Conservation (phyloP, 75 land plant genomes). For the Cupressus sempervirens region DNA sequence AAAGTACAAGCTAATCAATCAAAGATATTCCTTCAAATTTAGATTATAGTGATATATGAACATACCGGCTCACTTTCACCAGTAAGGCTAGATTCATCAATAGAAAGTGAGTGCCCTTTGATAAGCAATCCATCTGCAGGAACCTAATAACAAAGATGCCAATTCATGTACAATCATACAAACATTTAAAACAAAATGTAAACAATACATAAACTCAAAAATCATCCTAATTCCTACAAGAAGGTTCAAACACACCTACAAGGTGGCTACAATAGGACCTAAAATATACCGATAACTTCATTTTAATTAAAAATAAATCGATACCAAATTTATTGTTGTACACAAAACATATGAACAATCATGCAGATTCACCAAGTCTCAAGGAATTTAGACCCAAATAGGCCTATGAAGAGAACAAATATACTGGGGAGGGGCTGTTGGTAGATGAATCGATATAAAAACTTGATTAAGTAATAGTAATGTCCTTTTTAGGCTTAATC, state of each 20-base stretch:
- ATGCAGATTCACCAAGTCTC: too few species aligned
- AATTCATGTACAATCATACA: background rate
- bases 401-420: too few species aligned
- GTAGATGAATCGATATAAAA: too few species aligned
- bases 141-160: constrained; percentile 39
- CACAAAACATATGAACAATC: background rate
- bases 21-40: background rate
- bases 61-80: constrained; percentile 55
- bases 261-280: too few species aligned
- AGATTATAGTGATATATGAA: constrained; percentile 1
- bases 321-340: background rate
- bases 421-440: too few species aligned
- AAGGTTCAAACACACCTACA: too few species aligned
- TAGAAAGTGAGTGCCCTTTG: constrained; percentile 32
- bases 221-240: background rate
- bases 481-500: too few species aligned
- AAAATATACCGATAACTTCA: background rate
- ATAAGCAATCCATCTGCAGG: constrained; percentile 80
- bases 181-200: background rate
- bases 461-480: too few species aligned
- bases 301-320: background rate
- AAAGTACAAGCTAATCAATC: background rate
- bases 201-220: background rate
- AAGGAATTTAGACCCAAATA: too few species aligned
- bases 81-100: constrained; percentile 58